Evolutionary conservation across 2,329 filamentous ascomycete genomes (phyloP).

Genomic region (Cladobotryum protrusum): DNA sequence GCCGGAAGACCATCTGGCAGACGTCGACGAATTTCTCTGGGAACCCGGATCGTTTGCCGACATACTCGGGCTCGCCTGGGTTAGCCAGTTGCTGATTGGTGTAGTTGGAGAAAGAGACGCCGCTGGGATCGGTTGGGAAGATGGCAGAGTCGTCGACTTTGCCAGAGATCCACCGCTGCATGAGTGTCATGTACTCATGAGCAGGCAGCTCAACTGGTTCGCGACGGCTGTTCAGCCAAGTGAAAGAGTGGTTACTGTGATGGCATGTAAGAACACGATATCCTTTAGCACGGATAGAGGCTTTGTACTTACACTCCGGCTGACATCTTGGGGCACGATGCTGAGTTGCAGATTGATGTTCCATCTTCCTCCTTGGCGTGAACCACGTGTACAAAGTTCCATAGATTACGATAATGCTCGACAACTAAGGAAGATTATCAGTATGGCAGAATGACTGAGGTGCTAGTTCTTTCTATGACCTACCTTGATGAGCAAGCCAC

Average conservation of each 20-base stretch:
- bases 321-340: slow-evolving; percentile 85
- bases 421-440: slow-evolving; percentile 56
- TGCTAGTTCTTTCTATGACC: slow-evolving; percentile 18
- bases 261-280: neutral
- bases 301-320: slow-evolving; percentile 72
- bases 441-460: neutral
- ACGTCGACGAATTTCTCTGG: slow-evolving; percentile 83
- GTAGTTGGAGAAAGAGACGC: slow-evolving; percentile 59
- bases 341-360: slow-evolving; percentile 73
- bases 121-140: slow-evolving; percentile 80
- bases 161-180: slow-evolving; percentile 94
- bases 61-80: slow-evolving; percentile 62
- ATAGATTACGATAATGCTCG: slow-evolving; percentile 83
- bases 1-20: slow-evolving; percentile 89
- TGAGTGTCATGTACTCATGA: slow-evolving; percentile 87
- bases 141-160: slow-evolving; percentile 87
- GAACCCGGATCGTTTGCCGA: slow-evolving; percentile 89
- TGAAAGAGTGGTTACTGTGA: slow-evolving; percentile 80
- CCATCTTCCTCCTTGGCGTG: slow-evolving; percentile 79
- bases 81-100: slow-evolving; percentile 56
- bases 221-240: slow-evolving; percentile 84
- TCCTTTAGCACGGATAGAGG: too few species aligned
- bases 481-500: slow-evolving; percentile 94
- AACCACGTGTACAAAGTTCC: slow-evolving; percentile 82
- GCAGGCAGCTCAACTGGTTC: slow-evolving; percentile 89